A percentile compares a stretch with the other conserved stretches of the same genome.
Evolutionary conservation across 768 basidiomycete genomes (phyloP).

Genomic region (Sarcomyxa edulis): DNA sequence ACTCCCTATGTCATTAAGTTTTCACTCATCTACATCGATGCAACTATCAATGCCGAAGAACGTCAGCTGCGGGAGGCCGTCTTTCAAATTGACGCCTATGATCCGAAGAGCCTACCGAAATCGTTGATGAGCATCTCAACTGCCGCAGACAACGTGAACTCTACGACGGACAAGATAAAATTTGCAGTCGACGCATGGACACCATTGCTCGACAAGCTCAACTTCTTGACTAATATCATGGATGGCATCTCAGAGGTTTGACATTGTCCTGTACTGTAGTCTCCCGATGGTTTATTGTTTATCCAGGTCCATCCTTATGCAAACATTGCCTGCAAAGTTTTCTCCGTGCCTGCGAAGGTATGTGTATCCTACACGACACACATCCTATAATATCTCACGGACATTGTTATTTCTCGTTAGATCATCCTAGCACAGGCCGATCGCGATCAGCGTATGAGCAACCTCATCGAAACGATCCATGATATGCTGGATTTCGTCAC

Average conservation of each 20-base stretch:
- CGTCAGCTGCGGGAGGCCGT: too few species aligned
- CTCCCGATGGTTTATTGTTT: neutral
- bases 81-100: too few species aligned
- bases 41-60: too few species aligned
- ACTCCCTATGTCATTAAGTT: too few species aligned
- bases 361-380: too few species aligned
- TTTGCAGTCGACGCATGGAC: too few species aligned
- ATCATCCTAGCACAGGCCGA: conserved; percentile 1
- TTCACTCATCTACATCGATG: too few species aligned
- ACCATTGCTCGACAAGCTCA: neutral
- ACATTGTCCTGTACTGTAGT: too few species aligned
- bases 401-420: too few species aligned
- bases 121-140: neutral
- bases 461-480: conserved; percentile 1
- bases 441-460: conserved; percentile 1
- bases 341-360: conserved; percentile 1
- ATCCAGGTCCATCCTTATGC: conserved; percentile 7
- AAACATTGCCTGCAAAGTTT: conserved; percentile 3
- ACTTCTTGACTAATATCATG: neutral
- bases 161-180: too few species aligned
- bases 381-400: neutral
- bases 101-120: too few species aligned
- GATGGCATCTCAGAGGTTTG: neutral
- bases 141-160: neutral
- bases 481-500: neutral